Evolutionary conservation across 805 yeast species (phyloP), one percentile per base, ranked within the genome.

Genomic region (Starmera quercuum): DNA sequence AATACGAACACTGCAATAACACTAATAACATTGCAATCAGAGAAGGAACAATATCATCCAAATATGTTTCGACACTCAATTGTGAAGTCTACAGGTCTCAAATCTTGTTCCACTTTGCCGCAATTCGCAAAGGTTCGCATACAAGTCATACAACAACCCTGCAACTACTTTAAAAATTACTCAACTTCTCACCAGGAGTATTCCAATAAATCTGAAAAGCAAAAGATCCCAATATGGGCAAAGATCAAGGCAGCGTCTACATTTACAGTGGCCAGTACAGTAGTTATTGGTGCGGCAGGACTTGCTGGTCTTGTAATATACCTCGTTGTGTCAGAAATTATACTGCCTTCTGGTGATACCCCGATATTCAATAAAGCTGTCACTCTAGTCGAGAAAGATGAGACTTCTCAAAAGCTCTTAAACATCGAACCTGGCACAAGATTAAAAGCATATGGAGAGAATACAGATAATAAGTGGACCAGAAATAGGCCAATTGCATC

Each of bases 301-400:
- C 63, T 83, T 7, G 75, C 90, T 0, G 70, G 78, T 30, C 56
- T 78, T 37, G 74, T 87, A 15, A 65, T 84, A 7, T 88, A 84
- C 55, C 68, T 85, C 41, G 73, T 87, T 16, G 70, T 82, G n/a
- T 67, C 80, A 9, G 96, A 88, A 53, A 61, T 88, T 21, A 75
- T 85, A 44, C 71, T 88, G 31, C 96, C 97, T 8, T 80, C 94
- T 1, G 95, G 95, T 17, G 96, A 88, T 52, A 88, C 95, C 0
- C 83, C 81, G 43, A 75, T 94, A 2, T 88, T 88, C 64, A 87
- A 88, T 60, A 73, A 85, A 46, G 94, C 95, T 2, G 87, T 87
- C 21, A 71, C 74, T 10, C 60, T 83, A 46, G 73, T 86, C 25
- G 90, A 88, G 51, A 64, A 78, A 38, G 84, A 81, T 54, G 68